Percentiles rank a stretch among this genome's conserved stretches.
These are phyloP conservation scores for Arthrobotrys conoides DNA, from an alignment of 2,329 filamentous ascomycete genomes.

Conservation along the genomic window DNA sequence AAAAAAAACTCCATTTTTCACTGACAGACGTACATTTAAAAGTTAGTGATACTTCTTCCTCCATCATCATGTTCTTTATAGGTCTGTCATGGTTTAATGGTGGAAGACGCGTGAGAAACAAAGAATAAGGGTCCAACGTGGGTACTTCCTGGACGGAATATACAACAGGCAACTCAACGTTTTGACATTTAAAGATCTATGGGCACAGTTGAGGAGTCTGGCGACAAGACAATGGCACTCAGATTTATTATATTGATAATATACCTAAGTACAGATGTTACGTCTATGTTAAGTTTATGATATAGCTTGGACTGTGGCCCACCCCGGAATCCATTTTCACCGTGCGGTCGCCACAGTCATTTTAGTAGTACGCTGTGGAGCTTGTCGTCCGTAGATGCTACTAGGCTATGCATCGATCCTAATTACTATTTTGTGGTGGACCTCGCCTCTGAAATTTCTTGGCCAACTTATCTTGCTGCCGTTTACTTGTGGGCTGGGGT, in stretches of 20 bases:
- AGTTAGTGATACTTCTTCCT: conserved; percentile 41
- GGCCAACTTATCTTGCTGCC: conserved; percentile 11
- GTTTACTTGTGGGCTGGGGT: conserved; percentile 25
- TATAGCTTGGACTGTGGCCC: not conserved
- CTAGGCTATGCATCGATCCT: conserved; percentile 44
- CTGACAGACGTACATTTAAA: conserved; percentile 61
- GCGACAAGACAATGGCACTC: too few species aligned
- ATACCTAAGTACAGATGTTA: not conserved
- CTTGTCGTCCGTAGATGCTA: conserved; percentile 60
- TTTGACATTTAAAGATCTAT: not conserved
- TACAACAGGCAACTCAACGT: conserved; percentile 23
- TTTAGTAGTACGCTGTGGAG: not conserved
- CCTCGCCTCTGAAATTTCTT: conserved; percentile 18
- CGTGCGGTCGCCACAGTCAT: not conserved
- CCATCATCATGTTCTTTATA: conserved; percentile 23
- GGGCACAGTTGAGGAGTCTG: too few species aligned
- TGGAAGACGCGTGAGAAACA: conserved; percentile 24
- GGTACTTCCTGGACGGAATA: not conserved
- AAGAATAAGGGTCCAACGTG: not conserved
- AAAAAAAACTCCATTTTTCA: conserved; percentile 2
- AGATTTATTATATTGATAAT: not conserved
- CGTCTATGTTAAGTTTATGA: conserved; percentile 4
- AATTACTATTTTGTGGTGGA: conserved; percentile 1
- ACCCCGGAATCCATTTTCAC: not conserved
- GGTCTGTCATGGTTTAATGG: conserved; percentile 11